Base-by-base conservation (phyloP, 352 stramenopile species). In the Globisporangium abappressorium region DNA sequence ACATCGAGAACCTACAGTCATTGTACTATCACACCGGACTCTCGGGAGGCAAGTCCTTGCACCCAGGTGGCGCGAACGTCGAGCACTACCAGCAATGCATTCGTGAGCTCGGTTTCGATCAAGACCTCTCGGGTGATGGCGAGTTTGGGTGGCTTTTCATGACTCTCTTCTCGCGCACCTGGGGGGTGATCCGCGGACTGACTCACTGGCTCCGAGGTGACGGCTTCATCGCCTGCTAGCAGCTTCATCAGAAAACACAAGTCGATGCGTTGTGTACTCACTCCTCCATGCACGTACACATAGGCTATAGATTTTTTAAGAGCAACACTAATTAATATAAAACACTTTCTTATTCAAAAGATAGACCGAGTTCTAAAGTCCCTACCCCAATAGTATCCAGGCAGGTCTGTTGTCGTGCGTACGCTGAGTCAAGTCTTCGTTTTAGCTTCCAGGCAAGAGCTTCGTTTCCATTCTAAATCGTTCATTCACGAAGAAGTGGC, bases 71-170 rank as follows among this genome's bases (percentile, higher is more conserved):
- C n/a, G 76, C 80, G 2, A 88, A 88, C 41, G 80, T 88, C 24
- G 77, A 85, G 66, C 75, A 88, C 64, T 88, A 88, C 30, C 80
- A 88, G 61, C 70, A 85, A 53, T 85, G 80, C 55, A 88, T 88
- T 41, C 71, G 72, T 0, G 76, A 85, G 41, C 54, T 88, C 1
- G 80, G 80, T 9, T 49, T 68, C 20, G 73, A 85, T 14, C 70
- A 84, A 34, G 77, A 84, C 34, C 72, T 87, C 5, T 87, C 79
- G 14, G 55, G 43, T 5, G 80, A 85, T 24, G 78, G 74, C 7
- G 80, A 85, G 69, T 88, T 85, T 64, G 72, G 76, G 22, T 67
- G 63, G 6, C 11, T 59, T 5, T 78, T 68, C 34, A 85, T 85
- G 80, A 71, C 76, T 20, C 5, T 79, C 5, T 77, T 88, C 26